Evolutionary conservation across 176 grass and related monocot species (phyloP), one percentile per base, ranked within the genome.

Genomic region (Puya raimondii): DNA sequence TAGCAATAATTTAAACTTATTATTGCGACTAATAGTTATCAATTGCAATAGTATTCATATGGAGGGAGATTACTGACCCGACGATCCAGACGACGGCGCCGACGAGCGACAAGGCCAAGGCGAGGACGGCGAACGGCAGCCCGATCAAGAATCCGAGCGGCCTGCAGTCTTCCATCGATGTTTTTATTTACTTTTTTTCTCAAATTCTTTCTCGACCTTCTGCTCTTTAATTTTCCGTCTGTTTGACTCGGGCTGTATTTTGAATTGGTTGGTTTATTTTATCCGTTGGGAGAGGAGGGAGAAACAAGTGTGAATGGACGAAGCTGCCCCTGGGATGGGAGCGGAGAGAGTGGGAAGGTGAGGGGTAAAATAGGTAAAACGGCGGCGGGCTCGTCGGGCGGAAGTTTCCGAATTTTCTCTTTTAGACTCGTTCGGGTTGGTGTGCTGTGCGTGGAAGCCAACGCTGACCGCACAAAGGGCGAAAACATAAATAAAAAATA

Each of bases 91-190:
- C 72, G 47, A 90, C 64, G 33, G 69, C 83, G 69, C 87, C 83
- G 42, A 85, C 68, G 3, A 90, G 75, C 2, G 87, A 82, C 33
- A 89, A 61, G 4, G 63, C 83, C 67, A 85, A 76, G 42, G 87
- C 79, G 11, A 80, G 59, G 22, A 82, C 80, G 49, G 83, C 87
- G 65, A 90, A 85, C 10, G 83, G 79, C 61, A 85, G 48, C 2
- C 76, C 83, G 42, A 90, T 80, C 72, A 90, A 63, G 64, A 90
- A 76, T 3, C 87, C 79, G 16, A 85, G 83, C 8, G 83, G 87
- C 48, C 83, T 71, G 74, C 87, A 90, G 23, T 48, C 72, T 12
- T 25, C 74, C 70, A 59, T 59, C 1, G 54, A 15, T 59, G 7
- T 18, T 59, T 20, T 14, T 2, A 7, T 57, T 56, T 3, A 5